Percentiles rank a stretch among this genome's conserved stretches.
These are phyloP conservation scores for Vaccinium darrowii DNA, from an alignment of 148 eudicot genomes.

Conservation along the genomic window DNA sequence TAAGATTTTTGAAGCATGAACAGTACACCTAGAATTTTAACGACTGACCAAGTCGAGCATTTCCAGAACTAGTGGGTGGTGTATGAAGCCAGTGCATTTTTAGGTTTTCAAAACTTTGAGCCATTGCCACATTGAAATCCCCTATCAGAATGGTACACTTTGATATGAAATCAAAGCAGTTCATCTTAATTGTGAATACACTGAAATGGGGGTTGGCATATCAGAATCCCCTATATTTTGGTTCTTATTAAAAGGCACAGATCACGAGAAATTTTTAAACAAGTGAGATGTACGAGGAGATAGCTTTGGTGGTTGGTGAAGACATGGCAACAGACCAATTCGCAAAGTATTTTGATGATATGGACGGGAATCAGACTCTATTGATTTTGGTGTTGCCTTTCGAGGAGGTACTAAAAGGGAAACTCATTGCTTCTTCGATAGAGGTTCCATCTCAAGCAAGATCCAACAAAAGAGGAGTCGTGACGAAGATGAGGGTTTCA, in stretches of 20 bases:
- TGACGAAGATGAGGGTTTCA: neutral
- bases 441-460: neutral
- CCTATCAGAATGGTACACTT: too few relatives aligned
- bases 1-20: neutral
- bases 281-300: neutral
- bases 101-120: too few relatives aligned
- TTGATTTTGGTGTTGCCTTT: neutral
- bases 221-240: too few relatives aligned
- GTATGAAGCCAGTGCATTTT: too few relatives aligned
- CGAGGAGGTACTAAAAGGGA: neutral
- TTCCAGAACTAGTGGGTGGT: neutral
- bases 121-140: too few relatives aligned
- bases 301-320: neutral
- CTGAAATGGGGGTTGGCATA: too few relatives aligned
- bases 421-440: neutral
- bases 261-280: neutral
- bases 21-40: neutral
- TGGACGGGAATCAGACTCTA: neutral
- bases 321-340: neutral
- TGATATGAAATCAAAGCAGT: too few relatives aligned
- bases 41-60: neutral
- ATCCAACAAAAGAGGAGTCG: neutral
- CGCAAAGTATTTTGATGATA: neutral
- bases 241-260: neutral
- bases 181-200: too few relatives aligned